phyloP scores from a whole-genome alignment of 2,329 filamentous ascomycete species.

The Claviceps digitariae region DNA sequence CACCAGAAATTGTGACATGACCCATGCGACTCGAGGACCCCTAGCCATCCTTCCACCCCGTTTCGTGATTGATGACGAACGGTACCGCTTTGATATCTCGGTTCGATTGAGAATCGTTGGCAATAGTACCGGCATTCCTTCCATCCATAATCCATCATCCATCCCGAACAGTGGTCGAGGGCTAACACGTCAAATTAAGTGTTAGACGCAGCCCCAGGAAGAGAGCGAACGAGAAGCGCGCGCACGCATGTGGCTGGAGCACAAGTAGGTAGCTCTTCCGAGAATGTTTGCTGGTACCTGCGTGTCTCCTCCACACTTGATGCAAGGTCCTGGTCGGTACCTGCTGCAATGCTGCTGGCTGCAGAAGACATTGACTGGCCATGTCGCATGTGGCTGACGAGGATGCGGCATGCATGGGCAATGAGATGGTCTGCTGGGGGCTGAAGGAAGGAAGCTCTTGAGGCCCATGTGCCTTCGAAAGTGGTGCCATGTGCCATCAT shows the following conservation, averaged over 20 bases:
- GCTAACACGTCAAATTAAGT: not conserved
- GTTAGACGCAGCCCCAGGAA: not conserved
- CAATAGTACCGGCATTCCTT: not conserved
- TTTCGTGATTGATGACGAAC: too few species aligned
- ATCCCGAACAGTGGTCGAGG: not conserved
- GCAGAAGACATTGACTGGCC: not conserved
- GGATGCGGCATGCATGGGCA: not conserved
- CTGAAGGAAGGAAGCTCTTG: too few species aligned
- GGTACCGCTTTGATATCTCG: too few species aligned
- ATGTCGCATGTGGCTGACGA: not conserved
- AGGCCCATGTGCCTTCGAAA: not conserved
- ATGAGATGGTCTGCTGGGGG: not conserved
- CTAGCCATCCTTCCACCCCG: not conserved
- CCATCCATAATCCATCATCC: too few species aligned
- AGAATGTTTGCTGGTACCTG: slow-evolving; percentile 3
- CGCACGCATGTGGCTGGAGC: not conserved
- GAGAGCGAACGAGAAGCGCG: not conserved
- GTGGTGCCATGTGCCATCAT: not conserved
- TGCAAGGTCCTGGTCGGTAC: slow-evolving; percentile 1
- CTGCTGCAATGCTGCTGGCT: too few species aligned
- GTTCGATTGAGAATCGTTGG: not conserved
- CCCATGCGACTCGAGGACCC: not conserved
- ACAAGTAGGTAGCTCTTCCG: not conserved
- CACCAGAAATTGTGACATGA: not conserved
- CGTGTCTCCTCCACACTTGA: not conserved